Conservation (phyloP, 306 rosid species). For the Castanea sativa region DNA sequence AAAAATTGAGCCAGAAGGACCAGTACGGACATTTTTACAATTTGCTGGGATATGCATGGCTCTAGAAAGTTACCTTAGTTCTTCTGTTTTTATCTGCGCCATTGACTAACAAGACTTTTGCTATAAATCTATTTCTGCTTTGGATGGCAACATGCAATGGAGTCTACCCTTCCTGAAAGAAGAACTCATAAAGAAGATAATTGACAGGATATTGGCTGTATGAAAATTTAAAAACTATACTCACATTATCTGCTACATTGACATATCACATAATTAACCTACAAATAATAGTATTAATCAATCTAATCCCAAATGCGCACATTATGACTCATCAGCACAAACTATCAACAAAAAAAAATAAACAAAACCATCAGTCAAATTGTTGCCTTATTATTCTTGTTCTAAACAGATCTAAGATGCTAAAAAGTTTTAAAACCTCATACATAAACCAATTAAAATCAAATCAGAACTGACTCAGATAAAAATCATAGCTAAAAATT, state of each 20-base stretch:
- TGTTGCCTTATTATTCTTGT: not conserved
- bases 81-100: conserved; percentile 77
- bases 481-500: too few relatives aligned
- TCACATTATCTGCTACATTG: conserved; percentile 76
- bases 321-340: conserved; percentile 47
- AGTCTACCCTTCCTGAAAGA: conserved; percentile 88
- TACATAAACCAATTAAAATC: not conserved
- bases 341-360: conserved; percentile 30
- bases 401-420: not conserved
- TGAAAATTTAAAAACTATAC: conserved; percentile 7
- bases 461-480: not conserved
- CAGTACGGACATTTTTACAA: not conserved
- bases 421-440: not conserved
- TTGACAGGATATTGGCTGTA: not conserved
- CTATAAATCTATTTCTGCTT: conserved; percentile 80
- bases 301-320: not conserved
- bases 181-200: not conserved
- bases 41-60: not conserved
- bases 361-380: not conserved
- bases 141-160: conserved; percentile 89
- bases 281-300: not conserved
- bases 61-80: conserved; percentile 62
- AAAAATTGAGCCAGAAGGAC: not conserved
- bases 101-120: conserved; percentile 70
- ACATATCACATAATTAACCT: conserved; percentile 23